phyloP scores from a whole-genome alignment of 768 basidiomycete genomes.

The Pleurotus platypus region DNA sequence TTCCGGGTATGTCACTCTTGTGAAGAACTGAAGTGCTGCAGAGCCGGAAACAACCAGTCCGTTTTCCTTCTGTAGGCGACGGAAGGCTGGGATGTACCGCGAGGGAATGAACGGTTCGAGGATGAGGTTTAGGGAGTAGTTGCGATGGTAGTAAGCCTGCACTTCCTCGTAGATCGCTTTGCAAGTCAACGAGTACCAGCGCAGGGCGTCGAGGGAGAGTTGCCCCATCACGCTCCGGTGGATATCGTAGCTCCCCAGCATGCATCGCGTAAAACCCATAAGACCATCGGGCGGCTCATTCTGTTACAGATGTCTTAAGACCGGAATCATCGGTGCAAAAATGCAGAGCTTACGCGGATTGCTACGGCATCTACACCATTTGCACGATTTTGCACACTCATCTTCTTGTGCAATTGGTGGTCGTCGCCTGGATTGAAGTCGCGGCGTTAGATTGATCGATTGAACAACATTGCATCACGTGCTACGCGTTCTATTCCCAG shows the following conservation, averaged over 20 bases:
- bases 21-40: conserved; percentile 48
- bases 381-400: too few species aligned
- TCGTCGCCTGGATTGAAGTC: too few species aligned
- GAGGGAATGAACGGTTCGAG: conserved; percentile 31
- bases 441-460: too few species aligned
- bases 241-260: conserved; percentile 4
- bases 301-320: too few species aligned
- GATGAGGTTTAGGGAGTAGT: conserved; percentile 31
- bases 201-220: conserved; percentile 22
- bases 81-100: conserved; percentile 26
- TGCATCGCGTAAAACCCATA: neutral
- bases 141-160: conserved; percentile 13
- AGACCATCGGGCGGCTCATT: too few species aligned
- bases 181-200: conserved; percentile 19
- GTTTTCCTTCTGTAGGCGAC: conserved; percentile 37
- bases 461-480: too few species aligned
- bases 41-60: conserved; percentile 52
- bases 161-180: neutral
- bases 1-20: conserved; percentile 35
- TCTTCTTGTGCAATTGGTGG: too few species aligned
- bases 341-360: too few species aligned
- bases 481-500: too few species aligned
- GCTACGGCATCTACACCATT: too few species aligned
- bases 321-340: too few species aligned
- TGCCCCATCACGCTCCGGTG: neutral